These are phyloP conservation scores for Astrothelium macrocarpum DNA, from an alignment of 495 filamentous ascomycete species.

Conservation along the genomic window DNA sequence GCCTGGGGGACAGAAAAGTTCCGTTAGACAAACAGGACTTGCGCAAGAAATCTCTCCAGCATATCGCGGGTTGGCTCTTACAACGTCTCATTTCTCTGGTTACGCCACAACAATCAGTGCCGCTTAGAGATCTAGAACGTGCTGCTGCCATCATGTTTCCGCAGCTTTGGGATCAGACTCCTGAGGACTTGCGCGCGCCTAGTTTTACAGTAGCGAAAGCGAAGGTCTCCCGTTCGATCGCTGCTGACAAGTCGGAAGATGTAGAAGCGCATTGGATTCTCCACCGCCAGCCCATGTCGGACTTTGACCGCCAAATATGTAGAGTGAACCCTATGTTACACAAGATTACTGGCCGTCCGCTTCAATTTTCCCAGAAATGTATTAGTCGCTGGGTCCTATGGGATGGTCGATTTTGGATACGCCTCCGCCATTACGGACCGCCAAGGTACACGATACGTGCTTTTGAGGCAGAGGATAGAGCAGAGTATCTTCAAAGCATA, in stretches of 20 bases:
- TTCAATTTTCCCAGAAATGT: neutral
- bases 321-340: neutral
- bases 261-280: neutral
- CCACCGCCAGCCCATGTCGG: neutral
- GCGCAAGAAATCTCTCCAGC: neutral
- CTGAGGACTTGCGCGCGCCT: neutral
- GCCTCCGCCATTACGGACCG: conserved; percentile 33
- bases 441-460: conserved; percentile 6
- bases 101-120: neutral
- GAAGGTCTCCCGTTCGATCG: neutral
- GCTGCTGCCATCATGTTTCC: neutral
- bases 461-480: conserved; percentile 10
- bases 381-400: conserved; percentile 49
- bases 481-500: neutral
- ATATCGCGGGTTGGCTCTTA: neutral
- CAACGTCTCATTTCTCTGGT: neutral
- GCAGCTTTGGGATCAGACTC: neutral
- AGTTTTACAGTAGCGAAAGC: neutral
- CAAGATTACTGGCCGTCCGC: neutral
- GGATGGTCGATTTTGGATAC: conserved; percentile 81
- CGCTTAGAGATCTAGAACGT: neutral
- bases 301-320: neutral
- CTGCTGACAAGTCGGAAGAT: neutral
- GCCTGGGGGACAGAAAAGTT: conserved; percentile 3
- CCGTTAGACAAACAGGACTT: conserved; percentile 6